Conservation (phyloP, 1,139 yeast genomes). For the Yamadazyma diddensiae region DNA sequence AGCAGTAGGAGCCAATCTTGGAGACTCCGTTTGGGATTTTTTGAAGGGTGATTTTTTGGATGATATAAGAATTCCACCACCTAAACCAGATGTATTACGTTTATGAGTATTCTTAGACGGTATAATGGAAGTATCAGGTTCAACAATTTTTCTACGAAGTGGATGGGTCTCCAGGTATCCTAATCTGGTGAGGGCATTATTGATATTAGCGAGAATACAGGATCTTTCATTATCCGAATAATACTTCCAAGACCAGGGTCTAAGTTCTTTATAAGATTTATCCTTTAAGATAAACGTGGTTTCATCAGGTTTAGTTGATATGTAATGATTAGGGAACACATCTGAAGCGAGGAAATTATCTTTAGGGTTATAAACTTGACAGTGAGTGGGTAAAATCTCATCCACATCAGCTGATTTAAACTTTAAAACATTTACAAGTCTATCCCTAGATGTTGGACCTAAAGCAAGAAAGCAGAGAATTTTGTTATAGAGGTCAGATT, state of each 20-base stretch:
- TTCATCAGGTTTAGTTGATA: constrained; percentile 5
- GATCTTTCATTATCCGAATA: constrained; percentile 34
- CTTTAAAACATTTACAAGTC: constrained; percentile 14
- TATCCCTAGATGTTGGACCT: constrained; percentile 32
- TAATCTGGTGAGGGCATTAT: constrained; percentile 40
- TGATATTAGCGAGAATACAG: constrained; percentile 31
- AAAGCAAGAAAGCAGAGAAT: constrained; percentile 35
- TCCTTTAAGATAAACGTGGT: constrained; percentile 34
- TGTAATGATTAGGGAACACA: constrained; percentile 23
- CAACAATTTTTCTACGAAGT: constrained; percentile 33
- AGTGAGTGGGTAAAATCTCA: constrained; percentile 7
- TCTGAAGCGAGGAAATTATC: constrained; percentile 35
- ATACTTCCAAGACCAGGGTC: constrained; percentile 38
- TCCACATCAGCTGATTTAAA: constrained; percentile 8
- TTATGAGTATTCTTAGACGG: background rate
- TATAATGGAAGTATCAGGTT: constrained; percentile 4
- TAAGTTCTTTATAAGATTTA: constrained; percentile 40
- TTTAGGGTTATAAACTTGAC: constrained; percentile 31
- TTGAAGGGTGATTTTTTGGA: constrained; percentile 13
- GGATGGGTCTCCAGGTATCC: constrained; percentile 49
- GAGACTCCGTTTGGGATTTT: constrained; percentile 14
- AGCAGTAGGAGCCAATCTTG: constrained; percentile 7
- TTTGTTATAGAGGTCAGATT: constrained; percentile 19
- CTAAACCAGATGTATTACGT: constrained; percentile 1
- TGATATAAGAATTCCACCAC: constrained; percentile 19